Conservation (phyloP, 768 basidiomycete species). For the Tulasnella sp. region DNA sequence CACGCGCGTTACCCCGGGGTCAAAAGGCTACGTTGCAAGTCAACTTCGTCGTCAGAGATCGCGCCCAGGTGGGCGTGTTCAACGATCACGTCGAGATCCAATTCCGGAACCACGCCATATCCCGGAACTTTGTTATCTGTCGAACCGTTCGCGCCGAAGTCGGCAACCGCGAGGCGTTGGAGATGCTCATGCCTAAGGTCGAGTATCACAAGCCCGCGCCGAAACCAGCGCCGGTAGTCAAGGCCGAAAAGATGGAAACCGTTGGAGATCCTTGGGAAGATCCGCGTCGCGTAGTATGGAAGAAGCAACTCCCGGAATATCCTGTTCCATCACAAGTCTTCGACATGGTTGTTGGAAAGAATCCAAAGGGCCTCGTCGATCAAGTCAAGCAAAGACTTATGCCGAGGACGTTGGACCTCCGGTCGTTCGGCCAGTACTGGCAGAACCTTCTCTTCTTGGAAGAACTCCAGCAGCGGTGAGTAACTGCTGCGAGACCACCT, state of each 20-base stretch:
- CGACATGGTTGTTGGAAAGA: background rate
- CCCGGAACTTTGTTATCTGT: conserved; percentile 55
- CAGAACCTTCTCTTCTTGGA: conserved; percentile 55
- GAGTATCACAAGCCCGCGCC: background rate
- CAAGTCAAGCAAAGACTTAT: conserved; percentile 45
- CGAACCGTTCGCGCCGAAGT: conserved; percentile 52
- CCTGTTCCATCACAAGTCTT: conserved; percentile 40
- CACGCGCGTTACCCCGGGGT: background rate
- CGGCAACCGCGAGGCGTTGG: conserved; percentile 51
- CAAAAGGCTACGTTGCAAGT: background rate
- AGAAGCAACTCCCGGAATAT: conserved; percentile 32
- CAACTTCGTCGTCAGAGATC: background rate
- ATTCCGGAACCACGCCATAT: conserved; percentile 53
- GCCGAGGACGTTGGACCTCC: conserved; percentile 45
- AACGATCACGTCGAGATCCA: conserved; percentile 59
- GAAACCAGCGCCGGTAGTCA: conserved; percentile 46
- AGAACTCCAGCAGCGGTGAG: conserved; percentile 41
- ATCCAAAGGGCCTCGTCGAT: conserved; percentile 23
- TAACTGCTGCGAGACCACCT: background rate
- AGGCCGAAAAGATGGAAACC: background rate
- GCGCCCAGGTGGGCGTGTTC: conserved; percentile 39
- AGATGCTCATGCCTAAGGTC: conserved; percentile 48
- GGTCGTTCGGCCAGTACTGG: conserved; percentile 53
- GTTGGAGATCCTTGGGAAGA: background rate
- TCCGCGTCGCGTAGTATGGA: background rate